phyloP scores from a whole-genome alignment of 306 rosid species.

The Gleditsia sinensis region DNA sequence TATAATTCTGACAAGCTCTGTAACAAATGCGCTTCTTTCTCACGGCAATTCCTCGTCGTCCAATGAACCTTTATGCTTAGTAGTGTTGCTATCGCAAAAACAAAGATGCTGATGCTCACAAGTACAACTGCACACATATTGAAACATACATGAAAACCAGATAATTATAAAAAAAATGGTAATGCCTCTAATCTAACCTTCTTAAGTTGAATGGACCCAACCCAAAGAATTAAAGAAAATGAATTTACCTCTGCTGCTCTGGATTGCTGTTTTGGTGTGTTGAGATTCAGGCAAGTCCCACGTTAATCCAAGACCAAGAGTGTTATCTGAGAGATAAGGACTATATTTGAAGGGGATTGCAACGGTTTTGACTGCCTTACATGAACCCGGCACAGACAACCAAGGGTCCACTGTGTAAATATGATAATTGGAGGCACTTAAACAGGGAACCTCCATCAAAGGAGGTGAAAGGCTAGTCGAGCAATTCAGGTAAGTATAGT shows the following conservation, averaged over 20 bases:
- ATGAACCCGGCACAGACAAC: constrained; percentile 50
- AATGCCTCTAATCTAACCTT: too few species aligned
- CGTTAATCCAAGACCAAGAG: constrained; percentile 74
- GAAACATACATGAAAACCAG: background rate
- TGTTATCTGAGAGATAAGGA: constrained; percentile 66
- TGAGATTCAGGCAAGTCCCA: constrained; percentile 53
- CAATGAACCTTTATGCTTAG: constrained; percentile 33
- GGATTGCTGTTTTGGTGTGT: constrained; percentile 35
- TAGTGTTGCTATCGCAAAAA: constrained; percentile 37
- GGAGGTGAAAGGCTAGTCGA: constrained; percentile 37
- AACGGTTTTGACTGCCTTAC: constrained; percentile 56
- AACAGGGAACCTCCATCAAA: constrained; percentile 62
- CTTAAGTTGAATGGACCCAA: background rate
- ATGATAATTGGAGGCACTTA: constrained; percentile 51
- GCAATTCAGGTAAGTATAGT: constrained; percentile 67
- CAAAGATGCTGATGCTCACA: constrained; percentile 35
- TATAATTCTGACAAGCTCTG: constrained; percentile 34
- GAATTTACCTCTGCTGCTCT: constrained; percentile 45
- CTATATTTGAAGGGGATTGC: constrained; percentile 72
- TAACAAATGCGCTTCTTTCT: constrained; percentile 39
- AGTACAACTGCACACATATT: constrained; percentile 56
- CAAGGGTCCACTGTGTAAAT: constrained; percentile 70
- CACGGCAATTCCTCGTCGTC: constrained; percentile 18
- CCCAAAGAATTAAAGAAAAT: background rate
- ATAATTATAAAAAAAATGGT: too few species aligned